Conservation (phyloP, 1,284 basidiomycete genomes). For the Puccinia coronata region DNA sequence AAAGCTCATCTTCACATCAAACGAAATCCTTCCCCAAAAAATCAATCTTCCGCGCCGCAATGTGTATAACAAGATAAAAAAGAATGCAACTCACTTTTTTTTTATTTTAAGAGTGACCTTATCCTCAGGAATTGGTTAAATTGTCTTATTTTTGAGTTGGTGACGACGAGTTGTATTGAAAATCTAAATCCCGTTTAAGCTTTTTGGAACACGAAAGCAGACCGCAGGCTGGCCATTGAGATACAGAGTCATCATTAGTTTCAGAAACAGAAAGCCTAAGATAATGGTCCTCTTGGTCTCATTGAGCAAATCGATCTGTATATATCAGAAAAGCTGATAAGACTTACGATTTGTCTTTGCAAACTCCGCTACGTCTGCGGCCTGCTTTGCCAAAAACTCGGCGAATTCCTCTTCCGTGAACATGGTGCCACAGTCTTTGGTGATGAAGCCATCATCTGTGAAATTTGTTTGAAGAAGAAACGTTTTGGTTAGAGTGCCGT, state of each 20-base stretch:
- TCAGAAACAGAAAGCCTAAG: background rate
- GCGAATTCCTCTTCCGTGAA: slow-evolving; percentile 24
- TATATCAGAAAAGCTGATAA: background rate
- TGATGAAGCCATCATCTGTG: slow-evolving; percentile 4
- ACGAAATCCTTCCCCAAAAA: too few species aligned
- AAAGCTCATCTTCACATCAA: too few species aligned
- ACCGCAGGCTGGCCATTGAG: background rate
- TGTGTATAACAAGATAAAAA: too few species aligned
- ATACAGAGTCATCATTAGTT: background rate
- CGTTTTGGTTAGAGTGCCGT: background rate
- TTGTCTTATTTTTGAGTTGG: background rate
- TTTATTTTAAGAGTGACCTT: background rate
- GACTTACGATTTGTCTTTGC: slow-evolving; percentile 18
- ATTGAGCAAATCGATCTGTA: background rate
- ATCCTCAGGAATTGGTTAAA: background rate
- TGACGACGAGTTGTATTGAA: background rate
- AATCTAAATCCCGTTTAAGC: background rate
- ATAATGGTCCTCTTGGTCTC: too few species aligned
- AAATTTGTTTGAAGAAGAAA: background rate
- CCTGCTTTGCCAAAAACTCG: slow-evolving; percentile 25
- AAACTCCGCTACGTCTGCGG: slow-evolving; percentile 14
- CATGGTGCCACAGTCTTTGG: slow-evolving; percentile 5
- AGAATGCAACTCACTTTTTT: too few species aligned
- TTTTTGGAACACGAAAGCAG: background rate
- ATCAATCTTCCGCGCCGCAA: too few species aligned